phyloP scores from a whole-genome alignment of 2,329 filamentous ascomycete genomes.

The Cytospora paraplurivora region DNA sequence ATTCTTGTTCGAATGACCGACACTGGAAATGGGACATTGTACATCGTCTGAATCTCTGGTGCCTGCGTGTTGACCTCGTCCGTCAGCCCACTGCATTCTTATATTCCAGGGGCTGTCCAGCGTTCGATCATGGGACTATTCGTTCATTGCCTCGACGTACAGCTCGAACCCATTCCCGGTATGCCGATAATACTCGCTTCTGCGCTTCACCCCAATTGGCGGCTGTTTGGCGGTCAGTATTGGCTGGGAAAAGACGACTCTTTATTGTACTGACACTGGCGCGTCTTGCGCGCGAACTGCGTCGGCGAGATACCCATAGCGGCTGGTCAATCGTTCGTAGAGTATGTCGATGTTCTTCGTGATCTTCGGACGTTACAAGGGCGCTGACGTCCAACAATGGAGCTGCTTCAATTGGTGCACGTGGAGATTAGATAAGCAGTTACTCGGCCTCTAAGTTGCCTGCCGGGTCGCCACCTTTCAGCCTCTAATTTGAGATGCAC shows the following conservation, averaged over 20 bases:
- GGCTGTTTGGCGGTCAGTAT: constrained; percentile 60
- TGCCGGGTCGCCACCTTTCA: constrained; percentile 7
- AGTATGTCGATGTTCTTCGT: constrained; percentile 38
- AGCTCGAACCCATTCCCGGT: constrained; percentile 94
- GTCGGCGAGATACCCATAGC: constrained; percentile 89
- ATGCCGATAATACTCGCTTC: constrained; percentile 81
- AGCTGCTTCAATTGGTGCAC: constrained; percentile 16
- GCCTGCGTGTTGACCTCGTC: constrained; percentile 58
- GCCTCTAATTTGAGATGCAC: constrained; percentile 9
- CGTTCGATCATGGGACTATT: neutral
- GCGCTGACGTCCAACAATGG: constrained; percentile 24
- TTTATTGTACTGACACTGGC: constrained; percentile 64
- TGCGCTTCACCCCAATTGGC: constrained; percentile 88
- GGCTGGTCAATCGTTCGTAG: constrained; percentile 45
- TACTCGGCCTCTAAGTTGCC: neutral
- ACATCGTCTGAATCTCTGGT: constrained; percentile 96
- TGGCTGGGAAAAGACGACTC: neutral
- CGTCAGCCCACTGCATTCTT: constrained; percentile 8
- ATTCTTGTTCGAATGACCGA: constrained; percentile 89
- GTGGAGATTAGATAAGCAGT: constrained; percentile 19
- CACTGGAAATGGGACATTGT: constrained; percentile 86
- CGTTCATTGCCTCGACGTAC: constrained; percentile 60
- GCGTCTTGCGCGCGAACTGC: constrained; percentile 80
- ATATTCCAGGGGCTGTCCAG: neutral
- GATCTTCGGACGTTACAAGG: constrained; percentile 29